Conservation (phyloP, 345 rosid genomes). For the Raphanus sativus region DNA sequence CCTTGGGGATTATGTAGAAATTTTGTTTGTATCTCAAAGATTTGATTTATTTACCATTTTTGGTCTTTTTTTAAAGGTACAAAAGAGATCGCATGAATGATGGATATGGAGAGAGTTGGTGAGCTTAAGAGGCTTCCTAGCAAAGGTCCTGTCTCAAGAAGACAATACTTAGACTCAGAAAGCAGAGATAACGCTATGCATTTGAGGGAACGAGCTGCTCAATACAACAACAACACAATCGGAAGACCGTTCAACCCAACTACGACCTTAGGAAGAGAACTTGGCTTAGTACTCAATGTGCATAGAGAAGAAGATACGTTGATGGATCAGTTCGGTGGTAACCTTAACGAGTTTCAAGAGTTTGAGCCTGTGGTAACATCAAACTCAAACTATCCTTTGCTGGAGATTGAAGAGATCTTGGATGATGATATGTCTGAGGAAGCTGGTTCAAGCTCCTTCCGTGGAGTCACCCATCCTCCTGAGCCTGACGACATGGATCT, state of each 20-base stretch:
- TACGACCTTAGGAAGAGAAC: slow-evolving; percentile 37
- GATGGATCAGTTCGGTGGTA: slow-evolving; percentile 34
- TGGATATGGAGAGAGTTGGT: slow-evolving; percentile 62
- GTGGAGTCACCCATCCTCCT: slow-evolving; percentile 94
- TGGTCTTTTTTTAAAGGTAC: background rate
- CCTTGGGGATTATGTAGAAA: too few relatives aligned
- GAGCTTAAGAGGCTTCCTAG: slow-evolving; percentile 59
- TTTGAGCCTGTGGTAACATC: slow-evolving; percentile 44
- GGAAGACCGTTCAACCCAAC: slow-evolving; percentile 33
- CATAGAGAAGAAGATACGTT: slow-evolving; percentile 47
- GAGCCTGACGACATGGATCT: slow-evolving; percentile 89
- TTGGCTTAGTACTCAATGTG: slow-evolving; percentile 46
- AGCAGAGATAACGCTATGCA: slow-evolving; percentile 22
- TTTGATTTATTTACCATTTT: slow-evolving; percentile 13
- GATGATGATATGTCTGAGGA: slow-evolving; percentile 63
- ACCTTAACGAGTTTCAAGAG: slow-evolving; percentile 41
- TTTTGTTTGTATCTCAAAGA: slow-evolving; percentile 17
- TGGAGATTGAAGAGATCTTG: slow-evolving; percentile 48
- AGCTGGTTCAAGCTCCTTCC: slow-evolving; percentile 65
- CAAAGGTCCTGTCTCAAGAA: slow-evolving; percentile 45
- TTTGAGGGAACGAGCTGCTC: slow-evolving; percentile 32
- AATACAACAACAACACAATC: background rate
- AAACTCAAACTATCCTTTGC: slow-evolving; percentile 51
- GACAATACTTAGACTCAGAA: slow-evolving; percentile 30
- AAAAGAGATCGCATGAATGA: slow-evolving; percentile 29